A percentile compares a stretch with the other conserved stretches of the same genome.
phyloP scores from a whole-genome alignment of 768 basidiomycete genomes.

The Hericium erinaceus region DNA sequence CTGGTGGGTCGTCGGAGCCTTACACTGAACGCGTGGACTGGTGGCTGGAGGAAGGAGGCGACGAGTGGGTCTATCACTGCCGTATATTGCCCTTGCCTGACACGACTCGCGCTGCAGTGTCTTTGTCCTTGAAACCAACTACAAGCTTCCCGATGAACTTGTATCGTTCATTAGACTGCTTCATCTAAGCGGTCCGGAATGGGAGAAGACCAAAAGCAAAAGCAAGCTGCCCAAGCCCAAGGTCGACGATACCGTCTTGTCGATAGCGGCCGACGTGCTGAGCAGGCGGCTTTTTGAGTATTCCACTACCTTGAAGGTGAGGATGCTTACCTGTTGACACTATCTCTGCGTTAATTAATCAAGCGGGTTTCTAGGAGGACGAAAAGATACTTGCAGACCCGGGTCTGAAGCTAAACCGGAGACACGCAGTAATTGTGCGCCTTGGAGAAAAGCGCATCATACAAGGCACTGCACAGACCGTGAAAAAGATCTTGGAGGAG shows the following conservation, averaged over 20 bases:
- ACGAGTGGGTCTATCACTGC: conserved; percentile 53
- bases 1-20: conserved; percentile 9
- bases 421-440: conserved; percentile 62
- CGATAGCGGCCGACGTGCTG: conserved; percentile 40
- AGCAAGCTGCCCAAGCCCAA: conserved; percentile 70
- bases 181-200: conserved; percentile 44
- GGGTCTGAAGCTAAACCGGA: conserved; percentile 29
- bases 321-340: conserved; percentile 14
- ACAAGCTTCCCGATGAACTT: conserved; percentile 44
- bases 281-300: conserved; percentile 45
- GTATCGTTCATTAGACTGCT: conserved; percentile 61
- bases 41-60: conserved; percentile 87
- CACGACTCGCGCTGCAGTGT: conserved; percentile 28
- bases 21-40: conserved; percentile 67
- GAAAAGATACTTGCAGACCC: conserved; percentile 27
- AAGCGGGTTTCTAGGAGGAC: conserved; percentile 36
- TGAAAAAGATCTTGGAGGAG: not conserved
- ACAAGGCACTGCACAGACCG: conserved; percentile 6
- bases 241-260: conserved; percentile 37
- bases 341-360: not conserved
- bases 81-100: not conserved
- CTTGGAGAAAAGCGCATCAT: conserved; percentile 75
- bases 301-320: conserved; percentile 48
- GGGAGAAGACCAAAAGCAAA: conserved; percentile 49
- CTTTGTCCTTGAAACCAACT: conserved; percentile 44